Base-by-base conservation (phyloP, 2,329 filamentous ascomycete genomes). In the Colletotrichum limetticola region DNA sequence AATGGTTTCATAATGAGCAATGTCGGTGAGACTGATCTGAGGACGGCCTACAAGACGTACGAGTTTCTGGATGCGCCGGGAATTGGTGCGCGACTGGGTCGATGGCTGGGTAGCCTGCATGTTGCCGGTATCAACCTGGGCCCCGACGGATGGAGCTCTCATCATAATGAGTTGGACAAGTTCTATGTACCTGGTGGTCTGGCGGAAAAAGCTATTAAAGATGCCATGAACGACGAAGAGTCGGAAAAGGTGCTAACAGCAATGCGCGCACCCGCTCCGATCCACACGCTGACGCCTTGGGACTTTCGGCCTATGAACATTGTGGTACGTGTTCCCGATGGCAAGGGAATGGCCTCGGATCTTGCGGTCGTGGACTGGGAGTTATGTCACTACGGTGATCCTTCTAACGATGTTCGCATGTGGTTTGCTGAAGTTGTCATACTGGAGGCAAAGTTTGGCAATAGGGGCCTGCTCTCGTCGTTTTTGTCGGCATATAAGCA, bases 1-100 rank as follows among this genome's bases (percentile, higher is more conserved):
- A 64, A 64, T 2, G 61, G 61, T 28, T 42, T 64, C 30, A 19
- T 64, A 5, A 64, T 64, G 61, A 56, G 7, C 61, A 55, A 49
- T 49, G 46, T 28, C 6, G 61, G 61, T 9, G 24, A 64, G 4
- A 24, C 19, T 6, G 49, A 64, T 49, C 28, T 64, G 12, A 30
- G 49, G 5, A 26, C n/a, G 4, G 49, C 49, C 5, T 56, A 56
- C 30, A 55, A 37, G 61, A 56, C 11, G 12, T 2, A 49, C 14
- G 11, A 7, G 1, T 26, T 32, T 6, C n/a, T 28, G 26, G 52
- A 65, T 22, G n/a, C 22, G 12, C 7, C 62, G 14, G n/a, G 2
- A 14, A 30, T 56, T 11, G 49, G 62, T 4, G 49, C 19, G 11
- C 62, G 52, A 14, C 5, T 65, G 5, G 62, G 62, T 30, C 7